These are phyloP conservation scores for Xylaria sp. DNA, from an alignment of 2,329 filamentous ascomycete species.

Conservation along the genomic window DNA sequence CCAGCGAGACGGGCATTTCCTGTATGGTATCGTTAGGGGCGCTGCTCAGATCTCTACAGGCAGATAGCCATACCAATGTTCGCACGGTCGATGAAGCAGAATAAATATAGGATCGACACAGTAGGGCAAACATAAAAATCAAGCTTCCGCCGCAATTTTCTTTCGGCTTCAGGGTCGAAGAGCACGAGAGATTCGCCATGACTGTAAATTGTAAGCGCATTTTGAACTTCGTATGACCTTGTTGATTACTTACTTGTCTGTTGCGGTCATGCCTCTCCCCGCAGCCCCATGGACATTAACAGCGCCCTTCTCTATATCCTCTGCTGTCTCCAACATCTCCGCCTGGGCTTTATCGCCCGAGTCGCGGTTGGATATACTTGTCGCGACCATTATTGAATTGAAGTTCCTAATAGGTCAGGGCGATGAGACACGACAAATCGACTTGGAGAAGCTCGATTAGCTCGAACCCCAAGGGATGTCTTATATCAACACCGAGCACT, in stretches of 20 bases:
- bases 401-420: background rate
- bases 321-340: slow-evolving; percentile 18
- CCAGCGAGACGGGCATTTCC: slow-evolving; percentile 76
- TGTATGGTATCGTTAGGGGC: slow-evolving; percentile 43
- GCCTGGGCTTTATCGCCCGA: slow-evolving; percentile 18
- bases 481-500: background rate
- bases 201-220: slow-evolving; percentile 43
- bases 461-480: background rate
- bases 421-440: background rate
- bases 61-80: slow-evolving; percentile 66
- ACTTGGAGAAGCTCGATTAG: background rate
- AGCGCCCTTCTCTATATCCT: slow-evolving; percentile 20
- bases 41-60: background rate
- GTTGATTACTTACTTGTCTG: slow-evolving; percentile 53
- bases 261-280: slow-evolving; percentile 57
- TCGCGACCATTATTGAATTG: slow-evolving; percentile 10
- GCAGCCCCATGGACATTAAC: slow-evolving; percentile 43
- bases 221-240: background rate
- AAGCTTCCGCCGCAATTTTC: slow-evolving; percentile 67
- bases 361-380: slow-evolving; percentile 1
- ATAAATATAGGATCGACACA: slow-evolving; percentile 71
- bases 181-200: slow-evolving; percentile 60
- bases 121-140: slow-evolving; percentile 71
- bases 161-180: slow-evolving; percentile 67
- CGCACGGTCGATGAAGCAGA: slow-evolving; percentile 76